These are phyloP conservation scores for Penicillium lagena DNA, from an alignment of 495 filamentous ascomycete species.

Conservation along the genomic window DNA sequence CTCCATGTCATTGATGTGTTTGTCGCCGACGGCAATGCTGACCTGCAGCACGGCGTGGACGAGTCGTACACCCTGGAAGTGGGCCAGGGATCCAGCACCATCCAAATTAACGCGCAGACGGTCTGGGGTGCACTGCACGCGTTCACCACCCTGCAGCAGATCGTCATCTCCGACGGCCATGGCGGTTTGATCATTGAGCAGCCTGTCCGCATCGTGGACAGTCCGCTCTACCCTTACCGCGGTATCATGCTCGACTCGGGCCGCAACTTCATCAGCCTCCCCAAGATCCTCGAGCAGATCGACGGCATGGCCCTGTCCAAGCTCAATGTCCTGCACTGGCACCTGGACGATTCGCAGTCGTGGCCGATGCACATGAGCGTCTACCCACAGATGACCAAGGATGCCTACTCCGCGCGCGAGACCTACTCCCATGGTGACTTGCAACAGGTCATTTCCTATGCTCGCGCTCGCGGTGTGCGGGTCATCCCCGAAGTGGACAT, in stretches of 20 bases:
- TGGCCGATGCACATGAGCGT: slow-evolving; percentile 44
- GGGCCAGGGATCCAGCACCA: slow-evolving; percentile 16
- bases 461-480: slow-evolving; percentile 39
- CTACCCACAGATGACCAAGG: slow-evolving; percentile 47
- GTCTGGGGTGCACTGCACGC: slow-evolving; percentile 52
- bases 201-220: slow-evolving; percentile 40
- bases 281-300: slow-evolving; percentile 46
- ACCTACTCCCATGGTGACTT: slow-evolving; percentile 33
- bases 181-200: slow-evolving; percentile 44
- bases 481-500: slow-evolving; percentile 48
- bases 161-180: slow-evolving; percentile 41
- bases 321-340: slow-evolving; percentile 49
- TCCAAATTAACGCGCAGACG: slow-evolving; percentile 42
- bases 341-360: slow-evolving; percentile 44
- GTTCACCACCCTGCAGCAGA: slow-evolving; percentile 51
- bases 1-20: slow-evolving; percentile 13
- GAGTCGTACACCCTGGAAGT: slow-evolving; percentile 53
- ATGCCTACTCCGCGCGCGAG: slow-evolving; percentile 46
- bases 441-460: slow-evolving; percentile 38
- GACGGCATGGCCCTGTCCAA: slow-evolving; percentile 47
- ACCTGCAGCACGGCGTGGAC: slow-evolving; percentile 48
- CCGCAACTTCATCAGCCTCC: slow-evolving; percentile 41
- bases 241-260: slow-evolving; percentile 47
- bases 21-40: slow-evolving; percentile 33
- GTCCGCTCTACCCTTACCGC: slow-evolving; percentile 42